A percentile compares a stretch with the other conserved stretches of the same genome.
These are phyloP conservation scores for Malassezia equina DNA, from an alignment of 1,284 basidiomycete species.

Conservation along the genomic window DNA sequence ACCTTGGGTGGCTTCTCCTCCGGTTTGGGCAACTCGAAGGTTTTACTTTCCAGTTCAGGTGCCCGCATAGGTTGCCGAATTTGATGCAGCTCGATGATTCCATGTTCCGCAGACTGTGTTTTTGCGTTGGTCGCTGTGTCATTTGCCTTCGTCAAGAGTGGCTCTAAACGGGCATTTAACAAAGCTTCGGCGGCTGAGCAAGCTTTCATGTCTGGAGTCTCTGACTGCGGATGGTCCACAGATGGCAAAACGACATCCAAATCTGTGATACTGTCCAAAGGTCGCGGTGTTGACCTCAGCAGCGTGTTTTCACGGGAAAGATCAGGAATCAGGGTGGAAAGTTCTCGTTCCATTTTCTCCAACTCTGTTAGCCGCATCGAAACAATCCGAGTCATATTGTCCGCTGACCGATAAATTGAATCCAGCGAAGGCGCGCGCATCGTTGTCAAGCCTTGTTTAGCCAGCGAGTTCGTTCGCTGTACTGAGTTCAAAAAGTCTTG, in stretches of 20 bases:
- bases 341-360: background rate
- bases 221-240: background rate
- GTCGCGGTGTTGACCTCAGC: background rate
- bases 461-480: constrained; percentile 60
- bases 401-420: constrained; percentile 68
- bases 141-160: background rate
- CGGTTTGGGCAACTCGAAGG: background rate
- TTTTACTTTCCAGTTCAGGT: background rate
- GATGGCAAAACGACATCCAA: background rate
- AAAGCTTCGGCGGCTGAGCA: background rate
- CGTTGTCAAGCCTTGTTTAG: constrained; percentile 58
- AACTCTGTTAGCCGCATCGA: constrained; percentile 3
- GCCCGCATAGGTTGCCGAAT: background rate
- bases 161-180: background rate
- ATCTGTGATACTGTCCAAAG: background rate
- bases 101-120: background rate
- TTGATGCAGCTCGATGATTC: background rate
- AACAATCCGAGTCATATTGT: constrained; percentile 57
- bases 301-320: background rate
- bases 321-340: background rate
- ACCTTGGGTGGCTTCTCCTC: background rate
- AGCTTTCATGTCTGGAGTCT: background rate
- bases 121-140: background rate
- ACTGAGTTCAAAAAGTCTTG: constrained; percentile 62
- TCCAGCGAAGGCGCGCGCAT: constrained; percentile 68